Evolutionary conservation across 1,284 basidiomycete species (phyloP), one percentile per base, ranked within the genome.

Genomic region (Austropuccinia psidii): DNA sequence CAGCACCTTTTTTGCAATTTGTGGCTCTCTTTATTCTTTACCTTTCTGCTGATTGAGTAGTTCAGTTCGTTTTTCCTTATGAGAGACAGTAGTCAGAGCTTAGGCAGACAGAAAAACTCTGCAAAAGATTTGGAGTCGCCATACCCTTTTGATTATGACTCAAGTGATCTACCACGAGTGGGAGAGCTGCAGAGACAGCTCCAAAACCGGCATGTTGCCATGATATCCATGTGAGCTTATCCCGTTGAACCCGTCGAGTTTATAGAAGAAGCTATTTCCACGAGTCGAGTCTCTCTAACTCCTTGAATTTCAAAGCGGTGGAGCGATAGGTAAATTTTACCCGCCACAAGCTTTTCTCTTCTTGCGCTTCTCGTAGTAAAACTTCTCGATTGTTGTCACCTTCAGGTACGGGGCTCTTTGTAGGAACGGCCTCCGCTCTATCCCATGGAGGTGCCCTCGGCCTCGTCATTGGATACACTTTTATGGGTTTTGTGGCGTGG

Each of bases 191-290:
- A 73, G 24, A 50, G 72, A 33, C 72, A 73, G 54, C 61, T 73
- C 7, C 33, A 73, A 50, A 73, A 73, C 50, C 60, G 72, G 43
- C 72, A 73, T 66, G 72, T 73, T 9, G 72, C 72, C 39, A 73
- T 73, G 72, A 73, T 73, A 6, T 73, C 72, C n/a, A 65, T 73
- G 72, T 73, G 4, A 65, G 72, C 66, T 21, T 13, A 21, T 21
- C n/a, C n/a, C n/a, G n/a, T n/a, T n/a, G n/a, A n/a, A n/a, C n/a
- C n/a, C n/a, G n/a, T n/a, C n/a, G n/a, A n/a, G n/a, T n/a, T n/a
- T n/a, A n/a, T n/a, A n/a, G n/a, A n/a, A n/a, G n/a, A n/a, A n/a
- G n/a, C 9, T 8, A 37, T n/a, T 3, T 61, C 7, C 31, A 21
- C 41, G 35, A 19, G n/a, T n/a, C 2, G 5, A 21, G 9, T 33